Conservation (phyloP, 1,284 basidiomycete genomes). For the Malassezia caprae region DNA sequence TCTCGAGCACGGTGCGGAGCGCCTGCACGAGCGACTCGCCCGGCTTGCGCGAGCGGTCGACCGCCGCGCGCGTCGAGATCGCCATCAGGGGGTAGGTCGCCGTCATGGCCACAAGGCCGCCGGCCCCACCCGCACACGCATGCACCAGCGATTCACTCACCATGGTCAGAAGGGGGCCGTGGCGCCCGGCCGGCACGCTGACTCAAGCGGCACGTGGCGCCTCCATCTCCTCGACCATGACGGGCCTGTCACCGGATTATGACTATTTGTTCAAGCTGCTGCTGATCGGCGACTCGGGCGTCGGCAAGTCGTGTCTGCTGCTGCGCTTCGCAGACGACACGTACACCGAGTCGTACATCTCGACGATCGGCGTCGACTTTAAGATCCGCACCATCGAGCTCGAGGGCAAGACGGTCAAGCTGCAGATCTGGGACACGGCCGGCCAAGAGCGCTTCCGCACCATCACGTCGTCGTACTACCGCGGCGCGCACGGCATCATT, state of each 20-base stretch:
- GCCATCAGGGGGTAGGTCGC: slow-evolving; percentile 64
- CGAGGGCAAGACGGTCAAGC: slow-evolving; percentile 97
- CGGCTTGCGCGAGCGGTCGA: slow-evolving; percentile 65
- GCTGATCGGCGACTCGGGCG: slow-evolving; percentile 71
- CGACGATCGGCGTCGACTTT: slow-evolving; percentile 65
- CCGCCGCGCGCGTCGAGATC: slow-evolving; percentile 82
- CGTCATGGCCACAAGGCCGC: slow-evolving; percentile 60
- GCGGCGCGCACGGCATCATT: slow-evolving; percentile 86
- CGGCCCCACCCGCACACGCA: slow-evolving; percentile 75
- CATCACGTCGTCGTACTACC: slow-evolving; percentile 80
- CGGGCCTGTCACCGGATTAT: slow-evolving; percentile 42
- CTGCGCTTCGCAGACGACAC: slow-evolving; percentile 52
- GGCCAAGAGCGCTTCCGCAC: slow-evolving; percentile 56
- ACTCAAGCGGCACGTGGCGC: slow-evolving; percentile 2
- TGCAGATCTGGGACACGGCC: slow-evolving; percentile 68
- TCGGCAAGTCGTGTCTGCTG: slow-evolving; percentile 64
- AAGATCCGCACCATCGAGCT: slow-evolving; percentile 99
- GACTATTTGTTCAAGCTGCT: slow-evolving; percentile 48
- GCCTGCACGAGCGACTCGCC: slow-evolving; percentile 53
- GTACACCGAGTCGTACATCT: slow-evolving; percentile 52
- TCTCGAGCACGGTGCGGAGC: slow-evolving; percentile 65
- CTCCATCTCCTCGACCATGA: slow-evolving; percentile 20
- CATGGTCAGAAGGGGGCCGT: slow-evolving; percentile 10
- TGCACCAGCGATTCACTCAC: slow-evolving; percentile 70
- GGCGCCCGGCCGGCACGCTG: background rate